These are phyloP conservation scores for Quillaja saponaria DNA, from an alignment of 306 rosid species.

Conservation along the genomic window DNA sequence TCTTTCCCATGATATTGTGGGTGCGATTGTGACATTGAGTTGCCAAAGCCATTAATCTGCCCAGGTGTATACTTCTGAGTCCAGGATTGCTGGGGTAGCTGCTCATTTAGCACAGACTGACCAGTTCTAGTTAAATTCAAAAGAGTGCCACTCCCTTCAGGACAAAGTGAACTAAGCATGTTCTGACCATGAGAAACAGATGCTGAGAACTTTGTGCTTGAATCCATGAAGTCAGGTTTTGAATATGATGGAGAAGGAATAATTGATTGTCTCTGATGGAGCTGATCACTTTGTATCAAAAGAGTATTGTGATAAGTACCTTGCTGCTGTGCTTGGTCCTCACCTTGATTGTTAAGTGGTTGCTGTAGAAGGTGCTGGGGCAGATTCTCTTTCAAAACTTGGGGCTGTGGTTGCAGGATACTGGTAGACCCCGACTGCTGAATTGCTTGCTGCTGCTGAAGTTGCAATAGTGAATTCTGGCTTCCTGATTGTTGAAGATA, in stretches of 20 bases:
- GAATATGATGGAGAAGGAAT: conserved; percentile 66
- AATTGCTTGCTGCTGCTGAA: conserved; percentile 63
- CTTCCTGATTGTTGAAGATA: conserved; percentile 65
- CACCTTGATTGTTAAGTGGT: conserved; percentile 49
- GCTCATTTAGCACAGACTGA: conserved; percentile 60
- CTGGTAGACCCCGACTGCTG: conserved; percentile 55
- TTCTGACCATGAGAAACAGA: conserved; percentile 56
- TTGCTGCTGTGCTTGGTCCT: conserved; percentile 58
- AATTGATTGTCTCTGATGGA: conserved; percentile 65
- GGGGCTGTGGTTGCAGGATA: conserved; percentile 59
- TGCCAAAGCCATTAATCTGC: conserved; percentile 55
- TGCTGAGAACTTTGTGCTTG: conserved; percentile 54
- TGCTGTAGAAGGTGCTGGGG: conserved; percentile 65
- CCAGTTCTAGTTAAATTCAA: conserved; percentile 59
- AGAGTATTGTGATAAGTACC: conserved; percentile 51
- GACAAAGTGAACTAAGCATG: conserved; percentile 55
- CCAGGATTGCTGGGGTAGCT: conserved; percentile 67
- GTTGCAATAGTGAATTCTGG: conserved; percentile 56
- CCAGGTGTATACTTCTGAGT: conserved; percentile 48
- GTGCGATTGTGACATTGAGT: conserved; percentile 59
- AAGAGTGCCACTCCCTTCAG: conserved; percentile 64
- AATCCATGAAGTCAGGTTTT: conserved; percentile 58
- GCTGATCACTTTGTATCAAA: conserved; percentile 58
- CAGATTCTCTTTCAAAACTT: conserved; percentile 50
- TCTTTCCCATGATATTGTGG: conserved; percentile 61